Conservation (phyloP, 768 basidiomycete species). For the Tylopilus felleus region DNA sequence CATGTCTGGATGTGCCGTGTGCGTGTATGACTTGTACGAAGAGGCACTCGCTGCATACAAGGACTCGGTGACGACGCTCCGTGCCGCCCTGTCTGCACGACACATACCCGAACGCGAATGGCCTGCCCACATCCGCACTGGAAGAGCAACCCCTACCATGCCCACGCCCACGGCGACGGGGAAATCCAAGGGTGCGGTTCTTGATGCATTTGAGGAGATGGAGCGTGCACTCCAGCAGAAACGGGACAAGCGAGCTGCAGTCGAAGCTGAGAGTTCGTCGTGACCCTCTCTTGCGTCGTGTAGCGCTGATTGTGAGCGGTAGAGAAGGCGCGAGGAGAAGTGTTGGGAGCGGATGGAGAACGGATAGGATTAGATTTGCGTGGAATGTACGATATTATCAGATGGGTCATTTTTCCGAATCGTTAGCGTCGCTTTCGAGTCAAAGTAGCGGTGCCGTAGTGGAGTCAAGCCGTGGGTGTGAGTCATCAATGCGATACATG, state of each 20-base stretch:
- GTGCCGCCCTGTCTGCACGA: slow-evolving; percentile 44
- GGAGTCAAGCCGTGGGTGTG: neutral
- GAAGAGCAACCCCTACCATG: neutral
- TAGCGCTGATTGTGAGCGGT: slow-evolving; percentile 10
- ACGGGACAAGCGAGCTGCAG: slow-evolving; percentile 28
- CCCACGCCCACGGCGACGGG: neutral
- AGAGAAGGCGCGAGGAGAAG: slow-evolving; percentile 10
- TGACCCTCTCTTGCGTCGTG: slow-evolving; percentile 21
- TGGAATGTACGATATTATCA: slow-evolving; percentile 42
- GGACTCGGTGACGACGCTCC: slow-evolving; percentile 46
- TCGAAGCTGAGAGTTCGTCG: slow-evolving; percentile 38
- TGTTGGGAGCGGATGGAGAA: slow-evolving; percentile 17
- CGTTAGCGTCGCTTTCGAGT: slow-evolving; percentile 25
- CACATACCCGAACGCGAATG: slow-evolving; percentile 58
- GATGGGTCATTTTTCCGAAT: slow-evolving; percentile 51
- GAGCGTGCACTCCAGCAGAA: slow-evolving; percentile 55
- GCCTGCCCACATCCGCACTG: slow-evolving; percentile 51
- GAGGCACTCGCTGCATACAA: slow-evolving; percentile 66
- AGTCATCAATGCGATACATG: neutral
- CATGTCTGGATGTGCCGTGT: slow-evolving; percentile 93
- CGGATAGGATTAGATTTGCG: slow-evolving; percentile 14
- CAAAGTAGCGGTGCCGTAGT: neutral
- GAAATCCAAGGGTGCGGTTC: slow-evolving; percentile 34
- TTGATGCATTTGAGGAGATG: slow-evolving; percentile 71
- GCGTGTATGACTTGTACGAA: slow-evolving; percentile 85